Base-by-base conservation (phyloP, 352 stramenopile species). In the Aphanomyces invadans region DNA sequence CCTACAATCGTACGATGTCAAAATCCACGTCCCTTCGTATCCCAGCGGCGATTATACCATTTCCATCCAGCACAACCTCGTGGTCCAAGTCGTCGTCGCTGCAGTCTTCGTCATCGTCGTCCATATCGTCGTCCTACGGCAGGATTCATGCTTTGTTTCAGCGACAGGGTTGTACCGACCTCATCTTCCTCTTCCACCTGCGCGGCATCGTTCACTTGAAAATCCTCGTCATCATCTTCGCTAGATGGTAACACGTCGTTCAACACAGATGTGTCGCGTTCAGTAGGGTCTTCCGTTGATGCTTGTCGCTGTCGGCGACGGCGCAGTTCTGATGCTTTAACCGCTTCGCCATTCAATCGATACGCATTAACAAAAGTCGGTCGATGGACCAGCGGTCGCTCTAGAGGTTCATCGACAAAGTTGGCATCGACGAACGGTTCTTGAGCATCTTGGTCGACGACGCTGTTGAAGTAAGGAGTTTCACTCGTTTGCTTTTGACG, bases 181-280 rank as follows among this genome's bases (percentile, higher is more conserved):
- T 81, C 73, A 29, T 79, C 71, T n/a, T 76, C 74, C 29, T 65
- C 69, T 23, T 57, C 69, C 25, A 49, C 62, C 19, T 49, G 38
- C 54, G 32, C 73, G 0, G 72, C 66, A 21, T 72, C 77, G 36
- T 79, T 78, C 0, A 76, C 82, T 45, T 91, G 79, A 61, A 95
- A 95, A 48, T 95, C 87, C 62, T 96, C 87, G 51, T 96, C 87
- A 62, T 76, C 80, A 69, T 96, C 87, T 42, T 94, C 86, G 29
- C 95, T 86, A 69, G 86, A 93, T 5, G 86, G 92, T 51, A 95
- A 91, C 51, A 89, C 83, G 48, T 90, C 72, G 42, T 92, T 85
- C 46, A 95, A 42, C 19, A 95, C 80, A 3, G 86, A 92, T 2
- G 81, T 92, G 55, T 95, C 86, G 15, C 86, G 81, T 28, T 95